Evolutionary conservation across 1,284 basidiomycete genomes (phyloP), one percentile per base, ranked within the genome.

Genomic region (Papiliotrema laurentii): DNA sequence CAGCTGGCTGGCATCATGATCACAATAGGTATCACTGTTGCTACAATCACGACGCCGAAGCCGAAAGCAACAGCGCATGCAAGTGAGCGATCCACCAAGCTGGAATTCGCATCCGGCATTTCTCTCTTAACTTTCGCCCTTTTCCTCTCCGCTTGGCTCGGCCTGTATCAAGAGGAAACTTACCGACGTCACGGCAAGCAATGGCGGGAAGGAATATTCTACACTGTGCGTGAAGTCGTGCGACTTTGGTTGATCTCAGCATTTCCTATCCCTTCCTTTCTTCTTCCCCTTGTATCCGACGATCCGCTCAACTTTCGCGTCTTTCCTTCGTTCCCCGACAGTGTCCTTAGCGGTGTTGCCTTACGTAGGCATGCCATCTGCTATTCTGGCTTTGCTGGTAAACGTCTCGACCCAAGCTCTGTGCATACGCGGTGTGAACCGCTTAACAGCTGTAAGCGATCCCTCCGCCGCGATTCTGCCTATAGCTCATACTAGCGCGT

Each of bases 171-270:
- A 72, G 93, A 97, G 68, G 77, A 79, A 70, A 89, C 89, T 5
- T 90, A 85, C 66, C 69, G 75, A 16, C 75, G 70, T 37, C 89
- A 91, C 65, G 82, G 83, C 18, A 83, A 82, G 53, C 60, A 68
- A 45, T 97, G 92, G 92, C 82, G 86, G 63, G 92, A 97, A 74
- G 84, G 82, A 27, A 83, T 97, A 78, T 97, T 96, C 75, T 97
- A 92, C 61, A 64, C 59, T 16, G 74, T 73, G 36, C 50, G 69
- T 55, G 2, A 22, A 40, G 11, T 25, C 11, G 9, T 19, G 10
- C 36, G 21, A 37, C 35, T 7, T 27, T 52, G n/a, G 51, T 31
- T 31, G n/a, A 10, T 26, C n/a, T n/a, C 39, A 43, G 72, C 77
- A 79, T 54, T 63, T 73, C 46, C 78, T 91, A 18, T 85, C 85